Percentiles rank a stretch among this genome's conserved stretches.
phyloP scores from a whole-genome alignment of 768 basidiomycete genomes.

The Suillus occidentalis region DNA sequence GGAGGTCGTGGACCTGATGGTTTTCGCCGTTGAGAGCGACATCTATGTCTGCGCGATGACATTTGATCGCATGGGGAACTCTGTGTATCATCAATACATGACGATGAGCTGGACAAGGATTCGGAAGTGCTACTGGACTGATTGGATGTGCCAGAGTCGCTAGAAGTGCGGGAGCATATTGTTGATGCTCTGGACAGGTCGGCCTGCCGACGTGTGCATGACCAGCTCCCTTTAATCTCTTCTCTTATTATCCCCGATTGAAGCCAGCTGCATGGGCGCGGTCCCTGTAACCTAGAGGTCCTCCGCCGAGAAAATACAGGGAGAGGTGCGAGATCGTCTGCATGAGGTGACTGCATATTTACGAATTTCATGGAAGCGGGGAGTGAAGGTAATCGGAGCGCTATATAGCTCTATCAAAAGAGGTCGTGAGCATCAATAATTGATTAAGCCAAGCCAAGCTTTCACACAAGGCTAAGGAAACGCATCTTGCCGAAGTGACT shows the following conservation, averaged over 20 bases:
- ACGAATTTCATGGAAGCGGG: neutral
- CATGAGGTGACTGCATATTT: slow-evolving; percentile 3
- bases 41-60: neutral
- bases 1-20: slow-evolving; percentile 30
- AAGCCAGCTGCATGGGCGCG: slow-evolving; percentile 28
- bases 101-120: slow-evolving; percentile 14
- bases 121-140: slow-evolving; percentile 11
- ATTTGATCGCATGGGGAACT: slow-evolving; percentile 9
- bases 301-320: slow-evolving; percentile 11
- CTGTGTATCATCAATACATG: slow-evolving; percentile 4
- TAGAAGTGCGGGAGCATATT: slow-evolving; percentile 16
- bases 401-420: slow-evolving; percentile 2
- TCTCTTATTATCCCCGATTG: neutral
- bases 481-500: slow-evolving; percentile 17
- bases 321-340: slow-evolving; percentile 16
- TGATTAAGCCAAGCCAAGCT: neutral
- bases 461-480: neutral
- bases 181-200: slow-evolving; percentile 18
- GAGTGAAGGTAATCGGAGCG: neutral
- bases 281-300: slow-evolving; percentile 24
- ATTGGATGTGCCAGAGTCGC: slow-evolving; percentile 13
- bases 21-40: slow-evolving; percentile 18
- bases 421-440: slow-evolving; percentile 8
- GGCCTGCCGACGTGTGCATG: slow-evolving; percentile 15
- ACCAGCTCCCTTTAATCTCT: slow-evolving; percentile 10